Conservation (phyloP, 352 stramenopile genomes). For the Pythium phragmiticola region DNA sequence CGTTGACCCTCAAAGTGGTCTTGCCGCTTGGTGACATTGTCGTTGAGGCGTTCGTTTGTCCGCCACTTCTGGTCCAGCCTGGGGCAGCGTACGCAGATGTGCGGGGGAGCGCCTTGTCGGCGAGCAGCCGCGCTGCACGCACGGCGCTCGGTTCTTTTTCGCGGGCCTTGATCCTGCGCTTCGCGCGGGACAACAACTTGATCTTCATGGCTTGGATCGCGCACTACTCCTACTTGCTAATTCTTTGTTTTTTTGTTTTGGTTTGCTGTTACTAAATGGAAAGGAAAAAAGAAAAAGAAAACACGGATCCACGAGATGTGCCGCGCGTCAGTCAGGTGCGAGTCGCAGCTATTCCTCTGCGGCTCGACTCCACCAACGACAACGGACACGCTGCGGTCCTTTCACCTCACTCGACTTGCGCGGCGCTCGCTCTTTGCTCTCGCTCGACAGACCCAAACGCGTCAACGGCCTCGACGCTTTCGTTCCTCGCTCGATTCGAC, state of each 20-base stretch:
- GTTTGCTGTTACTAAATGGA: constrained; percentile 15
- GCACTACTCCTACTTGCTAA: constrained; percentile 14
- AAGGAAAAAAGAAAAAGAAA: constrained; percentile 11
- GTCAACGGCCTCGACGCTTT: background rate
- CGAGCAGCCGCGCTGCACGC: background rate
- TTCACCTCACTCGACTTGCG: constrained; percentile 1
- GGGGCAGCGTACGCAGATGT: background rate
- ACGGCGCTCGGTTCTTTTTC: background rate
- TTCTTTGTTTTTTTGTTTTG: constrained; percentile 7
- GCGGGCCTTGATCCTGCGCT: constrained; percentile 5
- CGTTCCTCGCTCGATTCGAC: background rate
- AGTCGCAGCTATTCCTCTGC: constrained; percentile 30
- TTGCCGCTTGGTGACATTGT: background rate
- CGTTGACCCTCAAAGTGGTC: background rate
- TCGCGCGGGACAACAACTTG: constrained; percentile 17
- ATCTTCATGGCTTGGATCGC: constrained; percentile 14
- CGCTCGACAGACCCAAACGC: background rate
- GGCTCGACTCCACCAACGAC: constrained; percentile 5
- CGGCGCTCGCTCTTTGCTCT: background rate
- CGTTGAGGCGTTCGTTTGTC: background rate
- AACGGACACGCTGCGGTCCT: constrained; percentile 4
- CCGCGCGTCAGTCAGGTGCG: constrained; percentile 4
- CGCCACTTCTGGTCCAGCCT: background rate
- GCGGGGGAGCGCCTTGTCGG: background rate
- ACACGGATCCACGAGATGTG: constrained; percentile 3